Conservation (phyloP, 345 rosid genomes). For the Adansonia digitata region DNA sequence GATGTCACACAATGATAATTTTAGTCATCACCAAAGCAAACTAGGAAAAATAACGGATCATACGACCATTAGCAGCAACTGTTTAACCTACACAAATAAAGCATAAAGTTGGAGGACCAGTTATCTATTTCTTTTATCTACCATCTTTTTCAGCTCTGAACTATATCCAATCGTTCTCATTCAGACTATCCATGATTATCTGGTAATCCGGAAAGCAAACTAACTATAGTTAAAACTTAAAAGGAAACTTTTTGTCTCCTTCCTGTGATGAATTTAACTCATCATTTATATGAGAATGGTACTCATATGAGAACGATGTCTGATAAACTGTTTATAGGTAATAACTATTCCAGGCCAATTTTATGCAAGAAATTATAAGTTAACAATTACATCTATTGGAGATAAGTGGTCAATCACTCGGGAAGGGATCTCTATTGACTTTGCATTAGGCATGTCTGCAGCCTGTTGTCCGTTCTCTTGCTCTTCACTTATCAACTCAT, state of each 20-base stretch:
- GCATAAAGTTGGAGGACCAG: not conserved
- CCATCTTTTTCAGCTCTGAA: not conserved
- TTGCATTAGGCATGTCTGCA: conserved; percentile 25
- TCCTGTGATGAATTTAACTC: not conserved
- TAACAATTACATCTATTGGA: conserved; percentile 49
- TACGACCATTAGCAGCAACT: not conserved
- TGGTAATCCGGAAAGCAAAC: not conserved
- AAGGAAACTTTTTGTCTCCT: not conserved
- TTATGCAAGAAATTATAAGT: conserved; percentile 21
- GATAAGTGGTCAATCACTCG: conserved; percentile 48
- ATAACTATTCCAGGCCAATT: not conserved
- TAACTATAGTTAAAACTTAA: not conserved
- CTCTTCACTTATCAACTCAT: conserved; percentile 40
- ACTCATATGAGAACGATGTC: not conserved
- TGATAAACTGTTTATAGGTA: not conserved
- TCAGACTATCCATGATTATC: not conserved
- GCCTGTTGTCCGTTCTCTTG: conserved; percentile 39
- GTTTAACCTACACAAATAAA: not conserved
- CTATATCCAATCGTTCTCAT: not conserved
- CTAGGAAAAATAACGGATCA: not conserved
- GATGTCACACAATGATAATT: conserved; percentile 37
- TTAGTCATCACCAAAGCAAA: not conserved
- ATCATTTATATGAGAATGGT: not conserved
- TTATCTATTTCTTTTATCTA: not conserved
- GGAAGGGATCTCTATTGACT: conserved; percentile 33